Base-by-base conservation (phyloP, 345 rosid species). In the Laguncularia racemosa region DNA sequence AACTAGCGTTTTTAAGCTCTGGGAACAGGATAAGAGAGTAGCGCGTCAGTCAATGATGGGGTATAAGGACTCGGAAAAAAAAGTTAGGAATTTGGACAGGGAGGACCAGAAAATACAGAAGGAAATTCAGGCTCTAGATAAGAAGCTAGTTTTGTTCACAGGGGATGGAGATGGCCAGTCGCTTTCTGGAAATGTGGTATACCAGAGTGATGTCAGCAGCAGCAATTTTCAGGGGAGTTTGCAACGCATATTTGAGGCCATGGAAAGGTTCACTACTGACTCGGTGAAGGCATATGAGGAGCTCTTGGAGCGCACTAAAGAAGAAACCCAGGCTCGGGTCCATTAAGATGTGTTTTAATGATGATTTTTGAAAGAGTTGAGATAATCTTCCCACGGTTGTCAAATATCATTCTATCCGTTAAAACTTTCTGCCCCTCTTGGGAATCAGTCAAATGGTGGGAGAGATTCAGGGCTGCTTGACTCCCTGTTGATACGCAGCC, bases 71-170 rank as follows among this genome's bases (percentile, higher is more conserved):
- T 69, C 74, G 53, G 97, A 84, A 69, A 82, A 76, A 66, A 81
- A 48, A 70, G 88, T 62, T 28, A 76, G 61, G 81, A 76, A 58
- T 57, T 71, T 88, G 70, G 98, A 91, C 56, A 64, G 81, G 58
- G 86, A 90, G 60, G 99, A 88, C 56, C 91, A 88, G 60, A 95
- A 69, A 74, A 78, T 90, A 64, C 99, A 82, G 21, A 95, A 80
- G 75, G 83, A 85, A 82, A 78, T 88, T 64, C 97, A 95, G 69
- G 95, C 97, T 12, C 60, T 95, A 33, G 89, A 90, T 61, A 95
- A 88, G 84, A 85, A 84, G 67, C 74, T 85, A 51, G 76, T 78
- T 65, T 70, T 70, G 43, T 78, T 68, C 20, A 67, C 82, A 16
- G 81, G 80, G 46, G 74, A 75, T 49, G 77, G 58, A 50, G 61